A percentile compares a stretch with the other conserved stretches of the same genome.
Conservation (phyloP, 371 early-diverging fungal genomes). For the Chytridium lagenaria region DNA sequence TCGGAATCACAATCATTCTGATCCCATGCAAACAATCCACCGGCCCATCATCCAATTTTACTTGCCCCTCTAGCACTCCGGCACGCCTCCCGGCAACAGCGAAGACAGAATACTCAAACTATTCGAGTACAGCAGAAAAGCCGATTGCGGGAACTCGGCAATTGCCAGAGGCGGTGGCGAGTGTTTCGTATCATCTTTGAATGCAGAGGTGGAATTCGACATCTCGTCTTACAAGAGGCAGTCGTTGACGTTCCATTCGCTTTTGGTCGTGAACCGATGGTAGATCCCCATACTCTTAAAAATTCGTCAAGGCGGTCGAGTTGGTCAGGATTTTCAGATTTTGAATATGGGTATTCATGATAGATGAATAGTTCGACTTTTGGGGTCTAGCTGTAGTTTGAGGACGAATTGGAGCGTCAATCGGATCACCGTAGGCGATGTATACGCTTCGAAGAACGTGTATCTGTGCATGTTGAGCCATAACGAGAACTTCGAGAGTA, state of each 20-base stretch:
- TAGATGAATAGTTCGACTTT: background rate
- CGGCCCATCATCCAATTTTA: background rate
- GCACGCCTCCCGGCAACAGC: background rate
- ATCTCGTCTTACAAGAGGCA: background rate
- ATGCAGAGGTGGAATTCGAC: background rate
- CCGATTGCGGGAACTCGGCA: background rate
- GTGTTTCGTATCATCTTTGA: too few relatives aligned
- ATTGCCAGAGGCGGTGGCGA: background rate
- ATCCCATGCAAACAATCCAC: background rate
- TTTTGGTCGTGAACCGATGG: too few relatives aligned
- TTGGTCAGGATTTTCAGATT: too few relatives aligned
- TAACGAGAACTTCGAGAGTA: background rate
- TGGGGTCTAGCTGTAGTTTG: background rate
- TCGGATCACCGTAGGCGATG: background rate
- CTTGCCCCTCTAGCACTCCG: background rate
- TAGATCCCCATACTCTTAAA: too few relatives aligned
- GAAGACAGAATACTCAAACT: background rate
- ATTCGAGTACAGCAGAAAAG: background rate
- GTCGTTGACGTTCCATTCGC: background rate
- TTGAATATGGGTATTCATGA: too few relatives aligned
- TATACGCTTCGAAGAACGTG: slow-evolving; percentile 3
- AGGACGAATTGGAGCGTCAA: background rate
- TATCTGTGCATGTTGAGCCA: slow-evolving; percentile 2
- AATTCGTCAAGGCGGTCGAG: too few relatives aligned
- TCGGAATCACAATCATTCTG: slow-evolving; percentile 1